These are phyloP conservation scores for Eragrostis curvula DNA, from an alignment of 176 grass and related monocot genomes.

Conservation along the genomic window DNA sequence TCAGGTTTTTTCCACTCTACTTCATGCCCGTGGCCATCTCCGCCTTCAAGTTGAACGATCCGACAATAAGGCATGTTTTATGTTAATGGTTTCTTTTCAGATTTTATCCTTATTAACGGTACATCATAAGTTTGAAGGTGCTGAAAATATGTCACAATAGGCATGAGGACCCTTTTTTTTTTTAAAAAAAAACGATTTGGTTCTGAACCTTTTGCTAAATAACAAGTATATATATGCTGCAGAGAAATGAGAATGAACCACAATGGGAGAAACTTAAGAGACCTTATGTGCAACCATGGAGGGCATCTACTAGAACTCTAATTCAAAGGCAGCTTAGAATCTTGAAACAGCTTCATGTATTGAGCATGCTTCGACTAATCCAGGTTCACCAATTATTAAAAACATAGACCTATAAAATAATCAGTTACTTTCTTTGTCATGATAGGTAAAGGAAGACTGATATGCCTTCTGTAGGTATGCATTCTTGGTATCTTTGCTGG, in stretches of 20 bases:
- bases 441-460: neutral
- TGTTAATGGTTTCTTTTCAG: neutral
- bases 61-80: conserved; percentile 16
- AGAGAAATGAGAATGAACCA: conserved; percentile 19
- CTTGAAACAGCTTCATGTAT: conserved; percentile 33
- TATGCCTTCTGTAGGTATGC: conserved; percentile 9
- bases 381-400: conserved; percentile 34
- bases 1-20: conserved; percentile 19
- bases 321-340: conserved; percentile 35
- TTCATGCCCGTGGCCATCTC: conserved; percentile 26
- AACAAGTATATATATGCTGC: neutral
- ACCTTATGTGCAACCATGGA: too few species aligned
- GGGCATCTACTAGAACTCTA: conserved; percentile 32
- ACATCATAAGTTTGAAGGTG: neutral
- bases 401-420: neutral
- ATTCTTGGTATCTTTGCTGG: conserved; percentile 46
- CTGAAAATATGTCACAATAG: neutral
- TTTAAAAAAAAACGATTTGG: neutral
- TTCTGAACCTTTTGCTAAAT: neutral
- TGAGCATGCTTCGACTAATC: conserved; percentile 24
- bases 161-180: neutral
- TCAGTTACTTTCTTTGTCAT: neutral
- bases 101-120: neutral
- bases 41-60: conserved; percentile 33
- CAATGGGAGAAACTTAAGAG: conserved; percentile 13